These are phyloP conservation scores for Fusarium zealandicum DNA, from an alignment of 2,329 filamentous ascomycete genomes.

Conservation along the genomic window DNA sequence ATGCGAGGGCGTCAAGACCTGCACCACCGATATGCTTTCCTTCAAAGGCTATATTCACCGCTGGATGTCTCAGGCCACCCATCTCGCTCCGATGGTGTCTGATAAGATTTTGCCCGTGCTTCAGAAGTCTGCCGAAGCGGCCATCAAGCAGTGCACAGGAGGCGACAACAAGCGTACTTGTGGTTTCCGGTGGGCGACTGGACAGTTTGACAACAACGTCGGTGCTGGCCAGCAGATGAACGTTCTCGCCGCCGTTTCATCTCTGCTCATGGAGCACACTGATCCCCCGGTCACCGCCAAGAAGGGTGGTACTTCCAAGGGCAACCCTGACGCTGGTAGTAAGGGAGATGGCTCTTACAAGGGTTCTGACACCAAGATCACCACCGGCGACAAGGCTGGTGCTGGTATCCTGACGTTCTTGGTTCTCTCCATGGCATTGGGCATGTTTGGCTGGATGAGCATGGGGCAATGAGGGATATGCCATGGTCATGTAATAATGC, in stretches of 20 bases:
- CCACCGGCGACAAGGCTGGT: slow-evolving; percentile 55
- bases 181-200: slow-evolving; percentile 61
- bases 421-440: slow-evolving; percentile 50
- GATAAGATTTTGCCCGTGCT: slow-evolving; percentile 60
- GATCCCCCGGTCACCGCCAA: slow-evolving; percentile 53
- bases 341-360: slow-evolving; percentile 45
- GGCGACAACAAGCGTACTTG: slow-evolving; percentile 58
- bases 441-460: slow-evolving; percentile 59
- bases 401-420: slow-evolving; percentile 57
- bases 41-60: slow-evolving; percentile 69
- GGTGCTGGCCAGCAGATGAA: slow-evolving; percentile 69
- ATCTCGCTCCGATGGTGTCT: slow-evolving; percentile 62
- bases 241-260: slow-evolving; percentile 62
- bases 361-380: slow-evolving; percentile 47
- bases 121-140: slow-evolving; percentile 59
- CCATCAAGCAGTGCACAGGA: slow-evolving; percentile 62
- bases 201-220: slow-evolving; percentile 59
- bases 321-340: slow-evolving; percentile 53
- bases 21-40: slow-evolving; percentile 68
- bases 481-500: slow-evolving; percentile 16
- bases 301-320: slow-evolving; percentile 60
- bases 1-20: slow-evolving; percentile 63
- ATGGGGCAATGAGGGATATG: slow-evolving; percentile 42
- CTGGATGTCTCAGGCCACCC: slow-evolving; percentile 61
- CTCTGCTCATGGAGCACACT: slow-evolving; percentile 55